Conservation (phyloP, 1,139 yeast species). For the Yamadazyma songkhlaensis region DNA sequence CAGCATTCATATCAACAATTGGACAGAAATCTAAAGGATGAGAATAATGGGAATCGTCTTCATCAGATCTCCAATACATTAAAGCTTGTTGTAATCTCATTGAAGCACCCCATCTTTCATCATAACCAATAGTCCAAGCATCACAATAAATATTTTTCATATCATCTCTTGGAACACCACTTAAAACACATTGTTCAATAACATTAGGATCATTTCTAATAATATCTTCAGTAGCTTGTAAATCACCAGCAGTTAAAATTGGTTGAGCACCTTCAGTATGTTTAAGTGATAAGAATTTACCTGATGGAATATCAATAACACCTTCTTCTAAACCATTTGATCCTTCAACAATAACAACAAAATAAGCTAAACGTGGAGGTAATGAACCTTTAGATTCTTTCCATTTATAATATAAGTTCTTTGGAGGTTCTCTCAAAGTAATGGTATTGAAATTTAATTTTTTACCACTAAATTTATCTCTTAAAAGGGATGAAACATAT, state of each 20-base stretch:
- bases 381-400: constrained; percentile 57
- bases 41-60: constrained; percentile 79
- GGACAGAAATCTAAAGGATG: constrained; percentile 85
- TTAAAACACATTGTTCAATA: constrained; percentile 66
- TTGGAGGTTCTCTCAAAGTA: constrained; percentile 69
- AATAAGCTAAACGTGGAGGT: constrained; percentile 68
- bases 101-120: constrained; percentile 77
- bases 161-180: constrained; percentile 63
- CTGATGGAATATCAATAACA: constrained; percentile 53
- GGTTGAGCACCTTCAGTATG: constrained; percentile 66
- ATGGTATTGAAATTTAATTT: constrained; percentile 61
- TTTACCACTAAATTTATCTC: constrained; percentile 40
- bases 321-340: constrained; percentile 68
- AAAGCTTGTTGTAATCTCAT: constrained; percentile 79
- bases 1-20: constrained; percentile 69
- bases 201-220: constrained; percentile 68
- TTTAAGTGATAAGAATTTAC: constrained; percentile 45
- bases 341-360: constrained; percentile 60
- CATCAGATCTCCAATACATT: constrained; percentile 74
- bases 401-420: constrained; percentile 62
- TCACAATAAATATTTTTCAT: constrained; percentile 78
- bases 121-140: constrained; percentile 84
- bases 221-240: constrained; percentile 59
- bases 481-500: constrained; percentile 30
- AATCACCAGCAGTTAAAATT: constrained; percentile 68